phyloP scores from a whole-genome alignment of 441 rosid species.

The Adansonia rubrostipa region DNA sequence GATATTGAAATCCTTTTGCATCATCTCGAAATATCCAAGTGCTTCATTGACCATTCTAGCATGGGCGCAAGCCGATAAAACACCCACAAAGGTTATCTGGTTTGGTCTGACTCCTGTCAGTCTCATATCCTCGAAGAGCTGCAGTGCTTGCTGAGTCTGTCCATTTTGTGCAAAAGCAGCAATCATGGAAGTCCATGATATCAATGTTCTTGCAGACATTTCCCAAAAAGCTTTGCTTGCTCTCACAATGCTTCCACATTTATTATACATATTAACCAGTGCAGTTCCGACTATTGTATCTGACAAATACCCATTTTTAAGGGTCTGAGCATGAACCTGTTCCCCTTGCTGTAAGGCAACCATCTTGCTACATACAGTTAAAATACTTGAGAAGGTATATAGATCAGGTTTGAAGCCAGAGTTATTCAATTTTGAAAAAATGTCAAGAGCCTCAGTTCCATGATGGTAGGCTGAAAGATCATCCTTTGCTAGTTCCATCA shows the following conservation, averaged over 20 bases:
- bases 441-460: slow-evolving; percentile 50
- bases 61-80: slow-evolving; percentile 58
- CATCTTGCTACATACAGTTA: slow-evolving; percentile 50
- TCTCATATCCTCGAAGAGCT: slow-evolving; percentile 63
- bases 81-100: slow-evolving; percentile 57
- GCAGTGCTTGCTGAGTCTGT: slow-evolving; percentile 45
- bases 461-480: slow-evolving; percentile 39
- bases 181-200: slow-evolving; percentile 74
- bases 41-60: slow-evolving; percentile 58
- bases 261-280: slow-evolving; percentile 54
- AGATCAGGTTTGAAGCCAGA: slow-evolving; percentile 50
- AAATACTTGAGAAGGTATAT: slow-evolving; percentile 54
- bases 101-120: slow-evolving; percentile 55
- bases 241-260: slow-evolving; percentile 55
- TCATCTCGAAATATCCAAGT: slow-evolving; percentile 48
- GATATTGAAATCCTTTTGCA: slow-evolving; percentile 52
- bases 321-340: slow-evolving; percentile 59
- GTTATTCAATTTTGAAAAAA: slow-evolving; percentile 43
- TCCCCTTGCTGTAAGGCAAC: slow-evolving; percentile 56
- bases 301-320: slow-evolving; percentile 54
- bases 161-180: slow-evolving; percentile 52
- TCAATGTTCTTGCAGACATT: slow-evolving; percentile 57
- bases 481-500: slow-evolving; percentile 48
- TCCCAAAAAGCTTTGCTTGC: slow-evolving; percentile 56
- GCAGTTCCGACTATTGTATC: slow-evolving; percentile 63